Base-by-base conservation (phyloP, 305 asterid species). In the Fraxinus sp. region DNA sequence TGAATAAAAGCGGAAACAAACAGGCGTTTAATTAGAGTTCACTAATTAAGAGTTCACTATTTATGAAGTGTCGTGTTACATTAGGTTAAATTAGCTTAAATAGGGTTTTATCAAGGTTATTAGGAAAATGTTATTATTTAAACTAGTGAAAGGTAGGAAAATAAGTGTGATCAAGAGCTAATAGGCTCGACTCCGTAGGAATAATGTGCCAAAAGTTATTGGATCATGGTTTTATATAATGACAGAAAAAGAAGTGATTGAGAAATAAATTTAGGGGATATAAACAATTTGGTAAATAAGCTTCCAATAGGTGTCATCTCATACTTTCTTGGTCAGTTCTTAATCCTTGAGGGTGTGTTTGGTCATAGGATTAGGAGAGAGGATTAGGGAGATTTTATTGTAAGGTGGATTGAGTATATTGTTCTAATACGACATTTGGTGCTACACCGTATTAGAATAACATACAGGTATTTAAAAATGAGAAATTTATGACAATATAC, bases 211-310 rank as follows among this genome's bases (percentile, higher is more conserved):
- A 11, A 70, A 70, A 30, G 75, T 36, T 6, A 70, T 30, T 70
- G 9, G 37, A 70, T 30, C 39, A 13, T 70, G 75, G 3, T 28
- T 66, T 70, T 70, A 70, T 70, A 16, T 2, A 14, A 30, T 41
- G 75, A 14, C 9, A 3, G 4, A 68, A 70, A 68, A 70, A 70
- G 75, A 30, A 70, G 41, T 70, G 37, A 70, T 30, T 70, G n/a
- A 30, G 36, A 7, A 70, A 70, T 70, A 70, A 70, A 5, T 70
- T 66, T 35, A 66, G 57, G 22, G 35, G 75, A 32, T 14, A 62
- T 62, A 70, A 70, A 70, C 39, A 13, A 70, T 30, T 28, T 70
- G 75, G 20, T 70, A 70, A 70, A 70, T 70, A 70, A 70, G 75
- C 41, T 70, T 70, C 36, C 37, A 28, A 14, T 28, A 11, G 8